A percentile compares a stretch with the other conserved stretches of the same genome.
Evolutionary conservation across 192 early-diverging fungal species (phyloP).

Genomic region (Coemansia sp.): DNA sequence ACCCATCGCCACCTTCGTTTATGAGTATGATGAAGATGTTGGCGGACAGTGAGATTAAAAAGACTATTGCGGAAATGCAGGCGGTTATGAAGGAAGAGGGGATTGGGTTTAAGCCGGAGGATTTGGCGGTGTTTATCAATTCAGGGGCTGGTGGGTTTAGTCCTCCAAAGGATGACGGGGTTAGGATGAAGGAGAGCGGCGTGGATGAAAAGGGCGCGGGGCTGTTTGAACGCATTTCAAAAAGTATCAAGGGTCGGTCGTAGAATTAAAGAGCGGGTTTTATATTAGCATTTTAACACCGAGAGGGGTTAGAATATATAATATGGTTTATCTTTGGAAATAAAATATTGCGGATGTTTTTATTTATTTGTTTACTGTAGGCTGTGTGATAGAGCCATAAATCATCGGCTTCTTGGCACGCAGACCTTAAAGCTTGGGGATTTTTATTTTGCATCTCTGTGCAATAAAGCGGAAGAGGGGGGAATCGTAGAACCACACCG

Average conservation of each 20-base stretch:
- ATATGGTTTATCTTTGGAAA: background rate
- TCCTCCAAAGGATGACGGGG: conserved; percentile 1
- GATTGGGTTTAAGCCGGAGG: conserved; percentile 22
- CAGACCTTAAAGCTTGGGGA: background rate
- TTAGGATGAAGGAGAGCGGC: background rate
- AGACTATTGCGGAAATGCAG: conserved; percentile 12
- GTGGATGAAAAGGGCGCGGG: conserved; percentile 2
- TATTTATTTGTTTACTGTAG: background rate
- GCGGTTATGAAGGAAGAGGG: conserved; percentile 29
- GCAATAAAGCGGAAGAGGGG: too few relatives aligned
- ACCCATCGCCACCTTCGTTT: conserved; percentile 24
- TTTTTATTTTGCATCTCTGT: too few relatives aligned
- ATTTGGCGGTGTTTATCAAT: conserved; percentile 21
- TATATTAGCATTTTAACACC: too few relatives aligned
- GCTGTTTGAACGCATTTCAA: conserved; percentile 12
- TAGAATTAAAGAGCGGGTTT: background rate
- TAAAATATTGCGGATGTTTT: background rate
- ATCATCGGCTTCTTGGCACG: background rate
- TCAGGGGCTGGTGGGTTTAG: too few relatives aligned
- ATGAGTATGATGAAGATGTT: conserved; percentile 39
- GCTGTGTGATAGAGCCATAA: conserved; percentile 3
- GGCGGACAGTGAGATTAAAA: conserved; percentile 22
- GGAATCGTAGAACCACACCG: too few relatives aligned
- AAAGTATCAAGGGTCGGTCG: conserved; percentile 16
- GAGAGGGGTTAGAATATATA: too few relatives aligned